phyloP scores from a whole-genome alignment of 2,329 filamentous ascomycete genomes.

The Claviceps citrina region DNA sequence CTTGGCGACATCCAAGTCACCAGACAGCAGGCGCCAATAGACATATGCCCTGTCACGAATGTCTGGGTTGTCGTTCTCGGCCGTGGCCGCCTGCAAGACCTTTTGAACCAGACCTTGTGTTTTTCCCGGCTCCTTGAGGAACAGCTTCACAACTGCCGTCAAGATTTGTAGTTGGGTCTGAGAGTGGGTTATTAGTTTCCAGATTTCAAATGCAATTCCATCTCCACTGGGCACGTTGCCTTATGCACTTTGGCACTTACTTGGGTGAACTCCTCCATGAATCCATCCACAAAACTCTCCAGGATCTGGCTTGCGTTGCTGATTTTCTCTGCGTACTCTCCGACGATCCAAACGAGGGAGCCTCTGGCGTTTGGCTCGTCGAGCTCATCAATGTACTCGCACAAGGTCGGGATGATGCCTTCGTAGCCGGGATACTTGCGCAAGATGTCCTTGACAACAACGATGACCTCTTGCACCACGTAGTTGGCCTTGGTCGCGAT shows the following conservation, averaged over 20 bases:
- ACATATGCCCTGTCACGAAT: conserved; percentile 94
- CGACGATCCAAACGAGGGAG: conserved; percentile 94
- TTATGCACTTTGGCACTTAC: conserved; percentile 24
- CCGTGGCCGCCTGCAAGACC: conserved; percentile 81
- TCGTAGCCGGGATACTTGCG: conserved; percentile 96
- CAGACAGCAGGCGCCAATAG: conserved; percentile 92
- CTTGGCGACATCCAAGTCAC: conserved; percentile 80
- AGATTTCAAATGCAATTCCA: background rate
- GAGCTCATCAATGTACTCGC: conserved; percentile 90
- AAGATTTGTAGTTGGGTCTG: conserved; percentile 96
- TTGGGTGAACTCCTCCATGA: conserved; percentile 93
- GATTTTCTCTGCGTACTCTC: conserved; percentile 98
- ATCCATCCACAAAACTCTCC: conserved; percentile 77
- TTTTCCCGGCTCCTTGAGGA: conserved; percentile 88
- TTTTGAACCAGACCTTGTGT: conserved; percentile 86
- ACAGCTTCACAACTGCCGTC: conserved; percentile 92
- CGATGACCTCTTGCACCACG: conserved; percentile 92
- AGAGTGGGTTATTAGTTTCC: conserved; percentile 6
- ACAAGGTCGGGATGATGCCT: conserved; percentile 90
- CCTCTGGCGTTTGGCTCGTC: conserved; percentile 87
- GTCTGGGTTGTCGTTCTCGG: conserved; percentile 93
- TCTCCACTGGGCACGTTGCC: background rate
- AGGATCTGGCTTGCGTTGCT: conserved; percentile 95
- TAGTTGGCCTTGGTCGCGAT: conserved; percentile 98
- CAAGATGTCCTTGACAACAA: conserved; percentile 99